Base-by-base conservation (phyloP, 2,329 filamentous ascomycete genomes). In the Cladosporium oxysporum region DNA sequence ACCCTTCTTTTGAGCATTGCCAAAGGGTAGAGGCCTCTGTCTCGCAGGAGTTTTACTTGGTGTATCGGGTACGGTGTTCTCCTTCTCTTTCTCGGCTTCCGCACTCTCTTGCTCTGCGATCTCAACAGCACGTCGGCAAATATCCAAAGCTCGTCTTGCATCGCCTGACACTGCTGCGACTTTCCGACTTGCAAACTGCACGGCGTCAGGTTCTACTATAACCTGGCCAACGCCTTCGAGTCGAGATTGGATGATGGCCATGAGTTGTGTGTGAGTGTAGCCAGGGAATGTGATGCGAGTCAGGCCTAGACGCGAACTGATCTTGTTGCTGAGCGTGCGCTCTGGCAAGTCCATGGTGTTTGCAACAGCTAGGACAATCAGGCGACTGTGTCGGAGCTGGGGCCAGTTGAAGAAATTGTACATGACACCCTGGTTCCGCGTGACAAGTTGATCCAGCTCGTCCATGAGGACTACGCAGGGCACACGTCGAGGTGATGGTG, bases 401-500 rank as follows among this genome's bases (percentile, higher is more conserved):
- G 95, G 95, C 95, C 95, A 99, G 76, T 99, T 99, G 85, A 99
- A 99, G 79, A 99, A 99, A 79, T 99, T 99, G 82, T 99, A 99
- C 95, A 99, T 99, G 79, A 99, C 95, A n/a, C 92, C 94, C 78
- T 99, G 96, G 74, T 97, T 98, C 75, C 94, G 95, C 14, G 95
- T 99, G 5, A 99, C 96, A 8, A 99, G 86, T 79, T 99, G 95
- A 76, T 99, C 95, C 58, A 99, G 85, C 79, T 99, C 95, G 74
- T 99, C 95, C 95, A 99, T 99, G 60, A 99, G 81, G 2, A 99
- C 95, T 16, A 99, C 95, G 75, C 94, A 98, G 1, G 96, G 95
- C 6, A 96, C 92, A 67, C 95, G 87, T 60, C 95, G 87, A 28
- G 95, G 95, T 66, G 90, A 96, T 0, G 96, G 95, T 66, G 93